These are phyloP conservation scores for Wakefieldia striispora DNA, from an alignment of 768 basidiomycete species.

Conservation along the genomic window DNA sequence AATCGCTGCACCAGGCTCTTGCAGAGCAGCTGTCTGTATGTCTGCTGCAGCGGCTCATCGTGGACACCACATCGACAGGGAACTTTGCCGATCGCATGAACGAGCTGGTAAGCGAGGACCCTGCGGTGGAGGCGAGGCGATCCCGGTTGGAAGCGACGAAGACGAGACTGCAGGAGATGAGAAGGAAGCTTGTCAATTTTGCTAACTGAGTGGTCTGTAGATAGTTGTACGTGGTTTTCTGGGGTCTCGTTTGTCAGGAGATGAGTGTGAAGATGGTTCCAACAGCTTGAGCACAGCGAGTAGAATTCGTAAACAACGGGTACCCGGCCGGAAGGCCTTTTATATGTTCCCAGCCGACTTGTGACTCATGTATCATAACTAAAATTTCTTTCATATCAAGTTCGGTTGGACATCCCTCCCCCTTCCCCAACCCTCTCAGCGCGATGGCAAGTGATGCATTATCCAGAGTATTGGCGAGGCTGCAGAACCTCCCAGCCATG, in stretches of 20 bases:
- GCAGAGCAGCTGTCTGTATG: constrained; percentile 33
- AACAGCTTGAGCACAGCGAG: no score
- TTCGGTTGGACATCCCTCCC: background rate
- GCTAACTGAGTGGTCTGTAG: constrained; percentile 6
- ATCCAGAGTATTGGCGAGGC: constrained; percentile 55
- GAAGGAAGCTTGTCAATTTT: constrained; percentile 34
- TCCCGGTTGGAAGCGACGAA: constrained; percentile 33
- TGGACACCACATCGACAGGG: constrained; percentile 8
- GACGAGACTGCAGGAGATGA: constrained; percentile 40
- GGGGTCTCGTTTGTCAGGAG: no score
- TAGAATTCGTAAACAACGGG: no score
- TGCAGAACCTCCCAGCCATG: constrained; percentile 84
- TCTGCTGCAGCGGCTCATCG: constrained; percentile 36
- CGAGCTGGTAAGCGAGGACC: constrained; percentile 47
- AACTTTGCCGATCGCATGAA: constrained; percentile 33
- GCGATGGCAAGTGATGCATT: constrained; percentile 36
- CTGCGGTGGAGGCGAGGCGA: constrained; percentile 33
- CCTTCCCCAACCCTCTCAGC: background rate
- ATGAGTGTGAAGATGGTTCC: no score
- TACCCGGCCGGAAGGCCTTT: no score
- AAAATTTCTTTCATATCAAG: constrained; percentile 1
- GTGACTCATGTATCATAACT: background rate
- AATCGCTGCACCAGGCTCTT: constrained; percentile 41
- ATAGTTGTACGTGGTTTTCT: no score
- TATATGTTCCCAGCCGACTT: no score